A percentile compares a stretch with the other conserved stretches of the same genome.
These are phyloP conservation scores for Blumeriella jaapii DNA, from an alignment of 2,329 filamentous ascomycete genomes.

Conservation along the genomic window DNA sequence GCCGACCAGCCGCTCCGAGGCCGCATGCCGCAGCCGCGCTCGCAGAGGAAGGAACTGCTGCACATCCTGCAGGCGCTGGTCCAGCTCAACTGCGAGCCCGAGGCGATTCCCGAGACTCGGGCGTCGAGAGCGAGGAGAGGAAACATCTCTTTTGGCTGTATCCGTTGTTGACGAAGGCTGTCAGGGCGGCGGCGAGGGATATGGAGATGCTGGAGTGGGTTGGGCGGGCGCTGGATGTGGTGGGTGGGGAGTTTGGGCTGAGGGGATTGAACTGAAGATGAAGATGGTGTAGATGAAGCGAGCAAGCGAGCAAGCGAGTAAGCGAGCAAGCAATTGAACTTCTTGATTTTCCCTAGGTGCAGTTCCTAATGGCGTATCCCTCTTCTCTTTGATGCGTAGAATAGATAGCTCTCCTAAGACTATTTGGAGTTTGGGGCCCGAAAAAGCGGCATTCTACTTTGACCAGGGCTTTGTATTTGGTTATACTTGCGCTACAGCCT, in stretches of 20 bases:
- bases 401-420: no score
- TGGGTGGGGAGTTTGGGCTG: conserved; percentile 42
- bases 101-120: conserved; percentile 49
- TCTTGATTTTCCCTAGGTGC: no score
- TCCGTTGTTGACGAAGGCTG: conserved; percentile 58
- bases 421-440: background rate
- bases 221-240: conserved; percentile 47
- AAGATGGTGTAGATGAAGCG: background rate
- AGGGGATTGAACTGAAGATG: conserved; percentile 9
- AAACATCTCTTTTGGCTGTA: conserved; percentile 76
- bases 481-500: conserved; percentile 2
- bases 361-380: no score
- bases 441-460: background rate
- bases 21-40: conserved; percentile 75
- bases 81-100: conserved; percentile 54
- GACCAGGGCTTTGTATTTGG: conserved; percentile 10
- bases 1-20: conserved; percentile 86
- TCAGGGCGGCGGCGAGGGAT: conserved; percentile 50
- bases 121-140: conserved; percentile 44
- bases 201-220: conserved; percentile 46
- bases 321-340: background rate
- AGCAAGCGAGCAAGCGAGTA: background rate
- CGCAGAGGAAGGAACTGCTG: conserved; percentile 66
- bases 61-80: conserved; percentile 59
- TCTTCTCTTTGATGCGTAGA: no score